Evolutionary conservation across 2,329 filamentous ascomycete species (phyloP).

Genomic region (Penicillium occitanis): DNA sequence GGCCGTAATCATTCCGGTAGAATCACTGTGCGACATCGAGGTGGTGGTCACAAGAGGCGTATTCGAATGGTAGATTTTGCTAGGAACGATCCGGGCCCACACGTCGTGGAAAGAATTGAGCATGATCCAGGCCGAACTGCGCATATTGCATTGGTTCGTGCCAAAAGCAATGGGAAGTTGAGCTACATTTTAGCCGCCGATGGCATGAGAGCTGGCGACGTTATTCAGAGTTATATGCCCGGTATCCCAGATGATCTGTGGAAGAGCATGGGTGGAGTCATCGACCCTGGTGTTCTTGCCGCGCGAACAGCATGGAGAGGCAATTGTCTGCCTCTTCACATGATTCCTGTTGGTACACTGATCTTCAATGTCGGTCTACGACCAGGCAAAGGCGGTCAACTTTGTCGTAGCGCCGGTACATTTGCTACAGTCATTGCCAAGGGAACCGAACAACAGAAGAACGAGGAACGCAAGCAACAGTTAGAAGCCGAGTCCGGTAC

Average conservation of each 20-base stretch:
- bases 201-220: constrained; percentile 86
- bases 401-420: constrained; percentile 93
- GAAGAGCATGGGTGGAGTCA: constrained; percentile 84
- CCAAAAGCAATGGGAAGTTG: constrained; percentile 70
- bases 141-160: constrained; percentile 84
- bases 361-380: constrained; percentile 85
- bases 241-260: constrained; percentile 87
- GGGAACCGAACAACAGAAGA: constrained; percentile 65
- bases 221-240: constrained; percentile 84
- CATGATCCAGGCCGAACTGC: constrained; percentile 92
- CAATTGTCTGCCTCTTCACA: constrained; percentile 91
- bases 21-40: constrained; percentile 86
- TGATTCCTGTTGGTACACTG: constrained; percentile 92
- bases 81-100: constrained; percentile 74
- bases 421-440: constrained; percentile 87
- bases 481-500: constrained; percentile 51
- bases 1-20: constrained; percentile 84
- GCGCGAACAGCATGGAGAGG: constrained; percentile 91
- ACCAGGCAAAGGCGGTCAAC: constrained; percentile 72
- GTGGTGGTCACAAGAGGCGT: constrained; percentile 86
- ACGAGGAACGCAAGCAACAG: constrained; percentile 21
- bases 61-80: constrained; percentile 90
- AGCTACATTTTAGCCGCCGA: constrained; percentile 96
- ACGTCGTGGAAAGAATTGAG: constrained; percentile 89
- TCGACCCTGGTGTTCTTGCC: constrained; percentile 94